These are phyloP conservation scores for Dryadomyces quercus-mongolicae DNA, from an alignment of 2,329 filamentous ascomycete species.

Conservation along the genomic window DNA sequence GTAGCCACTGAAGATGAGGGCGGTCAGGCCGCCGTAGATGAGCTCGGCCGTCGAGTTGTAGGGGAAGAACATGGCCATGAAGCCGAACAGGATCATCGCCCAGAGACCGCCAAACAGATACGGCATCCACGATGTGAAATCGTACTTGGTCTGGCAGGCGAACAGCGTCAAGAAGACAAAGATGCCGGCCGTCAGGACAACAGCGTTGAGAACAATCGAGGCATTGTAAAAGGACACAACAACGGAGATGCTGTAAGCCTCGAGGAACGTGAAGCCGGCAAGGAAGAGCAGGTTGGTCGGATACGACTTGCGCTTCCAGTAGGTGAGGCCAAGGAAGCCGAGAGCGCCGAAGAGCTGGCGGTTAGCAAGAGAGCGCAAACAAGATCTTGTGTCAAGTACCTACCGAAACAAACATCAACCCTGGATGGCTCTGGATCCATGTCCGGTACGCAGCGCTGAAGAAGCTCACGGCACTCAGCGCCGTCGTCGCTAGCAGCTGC, in stretches of 20 bases:
- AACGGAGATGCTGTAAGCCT: conserved; percentile 88
- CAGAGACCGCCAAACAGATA: conserved; percentile 87
- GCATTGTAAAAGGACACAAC: conserved; percentile 84
- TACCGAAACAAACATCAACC: conserved; percentile 75
- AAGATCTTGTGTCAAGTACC: conserved; percentile 17
- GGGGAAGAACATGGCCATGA: conserved; percentile 85
- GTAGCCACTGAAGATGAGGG: conserved; percentile 86
- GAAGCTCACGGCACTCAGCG: conserved; percentile 75
- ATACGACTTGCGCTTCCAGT: conserved; percentile 93
- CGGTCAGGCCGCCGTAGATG: conserved; percentile 68
- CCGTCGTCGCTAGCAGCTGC: conserved; percentile 75
- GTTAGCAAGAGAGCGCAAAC: conserved; percentile 1
- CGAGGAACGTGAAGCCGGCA: conserved; percentile 74
- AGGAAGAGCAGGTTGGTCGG: conserved; percentile 93
- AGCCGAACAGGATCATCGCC: conserved; percentile 83
- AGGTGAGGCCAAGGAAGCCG: conserved; percentile 75
- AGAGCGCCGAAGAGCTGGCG: conserved; percentile 65
- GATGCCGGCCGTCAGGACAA: conserved; percentile 75
- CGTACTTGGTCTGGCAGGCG: conserved; percentile 94
- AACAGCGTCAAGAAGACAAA: conserved; percentile 74
- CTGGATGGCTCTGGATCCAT: conserved; percentile 79
- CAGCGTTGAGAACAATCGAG: conserved; percentile 76
- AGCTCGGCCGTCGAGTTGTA: conserved; percentile 72
- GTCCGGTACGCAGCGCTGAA: conserved; percentile 64
- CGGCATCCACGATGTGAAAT: conserved; percentile 95